Base-by-base conservation (phyloP, 176 grass and related monocot species). In the Triticum dicoccoides region DNA sequence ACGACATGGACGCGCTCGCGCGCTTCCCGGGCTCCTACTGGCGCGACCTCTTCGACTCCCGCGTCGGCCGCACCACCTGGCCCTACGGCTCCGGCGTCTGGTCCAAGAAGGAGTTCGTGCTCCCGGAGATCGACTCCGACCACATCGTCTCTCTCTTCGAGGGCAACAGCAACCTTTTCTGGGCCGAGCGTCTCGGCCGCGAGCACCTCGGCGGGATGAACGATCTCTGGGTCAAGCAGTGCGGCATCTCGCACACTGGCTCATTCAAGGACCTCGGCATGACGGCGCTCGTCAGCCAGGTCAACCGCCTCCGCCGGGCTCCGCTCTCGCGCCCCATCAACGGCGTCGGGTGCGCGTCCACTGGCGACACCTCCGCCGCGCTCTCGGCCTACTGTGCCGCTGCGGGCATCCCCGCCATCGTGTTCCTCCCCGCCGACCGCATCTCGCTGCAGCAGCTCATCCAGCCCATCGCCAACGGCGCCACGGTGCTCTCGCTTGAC, bases 241-340 rank as follows among this genome's bases (percentile, higher is more conserved):
- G 93, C 35, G 93, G 93, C 80, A 95, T 95, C 84, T 95, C 93
- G 8, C 93, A 95, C 83, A 93, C 91, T 6, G 94, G 94, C 5
- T 96, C 94, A 3, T 96, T 96, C 89, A 96, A 96, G 87, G 94
- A 96, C 75, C 94, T 93, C 87, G 94, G 89, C 89, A 92, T 96
- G 94, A 96, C 94, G 0, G 94, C 93, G 74, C 91, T 93, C 51
- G 91, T 94, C 70, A 91, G 89, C 51, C 91, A 95, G 89, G 93
- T 95, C n/a, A 95, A 92, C 61, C 90, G 90, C 86, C 90, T 92
- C 71, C 88, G 93, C 86, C 90, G 90, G 14, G 37, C 25, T 3
- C 84, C 94, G 30, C 89, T 91, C 81, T 89, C 81, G 8, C 89
- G 89, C 74, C 91, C 91, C 81, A 93, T 93, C 78, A 54, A 61